Conservation (phyloP, 1,284 basidiomycete species). For the Ustilago loliicola region DNA sequence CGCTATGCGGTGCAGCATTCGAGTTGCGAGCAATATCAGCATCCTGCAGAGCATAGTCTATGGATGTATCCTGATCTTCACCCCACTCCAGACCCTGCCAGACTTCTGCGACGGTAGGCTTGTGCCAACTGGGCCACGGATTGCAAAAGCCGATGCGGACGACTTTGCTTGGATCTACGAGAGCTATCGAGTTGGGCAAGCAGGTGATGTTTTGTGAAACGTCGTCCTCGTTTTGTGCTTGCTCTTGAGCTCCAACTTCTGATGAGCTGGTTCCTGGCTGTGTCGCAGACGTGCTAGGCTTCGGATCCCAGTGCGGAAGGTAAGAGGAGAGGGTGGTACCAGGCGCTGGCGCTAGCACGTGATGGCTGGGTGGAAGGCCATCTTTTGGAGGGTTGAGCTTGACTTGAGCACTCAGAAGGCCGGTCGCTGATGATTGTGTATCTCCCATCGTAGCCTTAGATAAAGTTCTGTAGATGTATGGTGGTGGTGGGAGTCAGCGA, state of each 20-base stretch:
- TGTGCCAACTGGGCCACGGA: constrained; percentile 65
- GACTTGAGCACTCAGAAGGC: constrained; percentile 23
- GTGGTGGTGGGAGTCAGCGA: background rate
- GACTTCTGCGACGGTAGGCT: constrained; percentile 54
- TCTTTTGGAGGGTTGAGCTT: constrained; percentile 22
- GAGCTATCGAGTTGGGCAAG: constrained; percentile 35
- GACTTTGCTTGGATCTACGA: constrained; percentile 28
- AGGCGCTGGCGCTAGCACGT: constrained; percentile 50
- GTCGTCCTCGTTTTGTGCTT: background rate
- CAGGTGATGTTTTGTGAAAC: constrained; percentile 17
- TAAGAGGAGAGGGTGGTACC: constrained; percentile 52
- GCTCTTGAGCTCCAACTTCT: background rate
- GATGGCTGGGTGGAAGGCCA: constrained; percentile 39
- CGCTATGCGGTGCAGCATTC: background rate
- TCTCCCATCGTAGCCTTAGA: constrained; percentile 1
- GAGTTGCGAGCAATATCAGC: constrained; percentile 10
- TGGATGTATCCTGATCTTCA: constrained; percentile 40
- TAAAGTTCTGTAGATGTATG: background rate
- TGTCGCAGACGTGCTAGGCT: constrained; percentile 12
- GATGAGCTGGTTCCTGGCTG: background rate
- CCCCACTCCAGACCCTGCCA: constrained; percentile 64
- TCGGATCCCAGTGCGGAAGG: constrained; percentile 45
- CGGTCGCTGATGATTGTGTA: background rate
- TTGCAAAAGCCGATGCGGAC: constrained; percentile 61
- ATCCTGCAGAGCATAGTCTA: constrained; percentile 35